Percentiles rank a stretch among this genome's conserved stretches.
These are phyloP conservation scores for Apiospora marii DNA, from an alignment of 2,329 filamentous ascomycete species.

Conservation along the genomic window DNA sequence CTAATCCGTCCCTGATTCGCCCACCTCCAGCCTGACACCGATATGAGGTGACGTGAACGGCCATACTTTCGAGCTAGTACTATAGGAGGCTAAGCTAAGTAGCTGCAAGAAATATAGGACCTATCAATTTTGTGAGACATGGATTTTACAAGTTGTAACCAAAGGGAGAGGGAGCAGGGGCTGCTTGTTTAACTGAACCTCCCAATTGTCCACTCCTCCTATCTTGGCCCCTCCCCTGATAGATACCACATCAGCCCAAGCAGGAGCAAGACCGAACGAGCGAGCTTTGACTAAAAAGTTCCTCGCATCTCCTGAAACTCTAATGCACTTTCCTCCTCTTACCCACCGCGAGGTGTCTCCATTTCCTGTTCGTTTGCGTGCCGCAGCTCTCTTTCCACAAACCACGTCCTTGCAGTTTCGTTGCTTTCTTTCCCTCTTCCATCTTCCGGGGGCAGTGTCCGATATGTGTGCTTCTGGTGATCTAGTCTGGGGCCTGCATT, in stretches of 20 bases:
- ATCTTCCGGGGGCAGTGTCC: not conserved
- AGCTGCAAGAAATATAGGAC: not conserved
- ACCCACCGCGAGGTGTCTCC: not conserved
- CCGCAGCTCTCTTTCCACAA: slow-evolving; percentile 12
- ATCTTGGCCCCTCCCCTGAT: slow-evolving; percentile 6
- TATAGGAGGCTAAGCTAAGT: not conserved
- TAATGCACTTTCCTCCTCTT: not conserved
- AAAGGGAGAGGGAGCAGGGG: not conserved
- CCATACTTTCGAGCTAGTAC: not conserved
- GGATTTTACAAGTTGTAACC: not conserved
- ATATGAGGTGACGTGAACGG: not conserved
- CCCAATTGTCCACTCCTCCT: not conserved
- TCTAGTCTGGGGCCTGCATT: slow-evolving; percentile 1
- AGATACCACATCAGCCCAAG: not conserved
- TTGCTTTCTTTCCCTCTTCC: not conserved
- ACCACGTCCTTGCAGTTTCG: not conserved
- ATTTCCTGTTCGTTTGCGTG: slow-evolving; percentile 9
- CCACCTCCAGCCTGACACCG: not conserved
- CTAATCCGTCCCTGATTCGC: not conserved
- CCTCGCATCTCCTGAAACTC: slow-evolving; percentile 20
- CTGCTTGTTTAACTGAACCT: slow-evolving; percentile 21
- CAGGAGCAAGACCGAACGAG: not conserved
- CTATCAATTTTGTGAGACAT: not conserved
- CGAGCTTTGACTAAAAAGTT: not conserved
- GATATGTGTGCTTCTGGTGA: slow-evolving; percentile 4